Evolutionary conservation across 2,329 filamentous ascomycete genomes (phyloP).

Genomic region (Cladosporium sp.): DNA sequence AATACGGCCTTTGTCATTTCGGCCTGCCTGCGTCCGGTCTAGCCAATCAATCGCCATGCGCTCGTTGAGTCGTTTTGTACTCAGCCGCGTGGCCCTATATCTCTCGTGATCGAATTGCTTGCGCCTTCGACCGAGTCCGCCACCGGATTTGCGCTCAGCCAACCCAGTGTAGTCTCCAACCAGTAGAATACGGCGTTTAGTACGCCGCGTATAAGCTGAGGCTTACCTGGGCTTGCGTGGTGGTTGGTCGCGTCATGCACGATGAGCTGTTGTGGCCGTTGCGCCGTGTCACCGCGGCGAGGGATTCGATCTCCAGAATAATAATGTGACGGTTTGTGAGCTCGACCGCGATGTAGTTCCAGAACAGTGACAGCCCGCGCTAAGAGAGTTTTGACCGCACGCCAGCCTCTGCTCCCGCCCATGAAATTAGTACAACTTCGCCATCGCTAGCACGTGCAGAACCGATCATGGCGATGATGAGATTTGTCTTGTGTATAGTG

Average conservation of each 20-base stretch:
- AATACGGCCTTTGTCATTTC: not conserved
- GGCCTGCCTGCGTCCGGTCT: constrained; percentile 1
- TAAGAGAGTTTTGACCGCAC: not conserved
- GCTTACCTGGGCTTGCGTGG: constrained; percentile 4
- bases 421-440: constrained; percentile 1
- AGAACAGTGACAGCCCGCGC: constrained; percentile 9
- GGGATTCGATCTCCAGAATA: not conserved
- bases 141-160: not conserved
- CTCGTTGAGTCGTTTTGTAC: not conserved
- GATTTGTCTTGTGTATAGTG: not conserved
- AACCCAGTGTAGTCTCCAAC: not conserved
- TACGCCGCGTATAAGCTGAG: constrained; percentile 1
- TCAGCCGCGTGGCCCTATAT: constrained; percentile 16
- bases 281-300: not conserved
- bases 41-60: constrained; percentile 5
- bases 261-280: constrained; percentile 6
- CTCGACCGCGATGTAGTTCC: not conserved
- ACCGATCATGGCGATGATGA: not conserved
- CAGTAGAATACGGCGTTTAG: not conserved
- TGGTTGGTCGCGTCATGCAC: constrained; percentile 6
- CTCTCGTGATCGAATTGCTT: constrained; percentile 9
- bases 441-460: not conserved
- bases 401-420: not conserved
- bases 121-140: not conserved
- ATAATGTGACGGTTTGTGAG: not conserved